A percentile compares a stretch with the other conserved stretches of the same genome.
Conservation (phyloP, 208 protist genomes). For the Leishmania mexicana region DNA sequence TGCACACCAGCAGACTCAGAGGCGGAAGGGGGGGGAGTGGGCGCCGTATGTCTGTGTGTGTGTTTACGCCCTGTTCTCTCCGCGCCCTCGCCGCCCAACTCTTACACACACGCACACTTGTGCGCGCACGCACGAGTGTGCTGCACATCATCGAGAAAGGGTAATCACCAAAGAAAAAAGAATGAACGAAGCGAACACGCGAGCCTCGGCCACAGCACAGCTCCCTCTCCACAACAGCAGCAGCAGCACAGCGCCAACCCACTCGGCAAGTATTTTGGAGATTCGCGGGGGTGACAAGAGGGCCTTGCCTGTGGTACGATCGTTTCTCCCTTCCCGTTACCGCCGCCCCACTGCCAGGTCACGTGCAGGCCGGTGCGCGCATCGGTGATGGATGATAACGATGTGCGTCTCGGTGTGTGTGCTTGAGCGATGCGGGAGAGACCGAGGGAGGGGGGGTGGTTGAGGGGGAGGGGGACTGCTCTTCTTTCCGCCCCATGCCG, state of each 20-base stretch:
- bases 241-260: neutral
- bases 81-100: neutral
- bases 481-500: neutral
- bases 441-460: neutral
- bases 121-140: neutral
- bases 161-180: neutral
- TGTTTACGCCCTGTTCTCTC: neutral
- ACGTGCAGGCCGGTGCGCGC: neutral
- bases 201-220: neutral
- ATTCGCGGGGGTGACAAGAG: neutral
- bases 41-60: neutral
- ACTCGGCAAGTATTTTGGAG: neutral
- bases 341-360: neutral
- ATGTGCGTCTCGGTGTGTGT: neutral
- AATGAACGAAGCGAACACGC: neutral
- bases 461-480: neutral
- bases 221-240: neutral
- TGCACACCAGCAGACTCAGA: neutral
- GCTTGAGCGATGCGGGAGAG: neutral
- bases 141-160: neutral
- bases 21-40: neutral
- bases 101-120: neutral
- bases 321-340: neutral
- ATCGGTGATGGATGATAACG: neutral
- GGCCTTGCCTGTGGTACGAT: neutral